Base-by-base conservation (phyloP, 371 early-diverging fungal genomes). In the Mucor racemosus region DNA sequence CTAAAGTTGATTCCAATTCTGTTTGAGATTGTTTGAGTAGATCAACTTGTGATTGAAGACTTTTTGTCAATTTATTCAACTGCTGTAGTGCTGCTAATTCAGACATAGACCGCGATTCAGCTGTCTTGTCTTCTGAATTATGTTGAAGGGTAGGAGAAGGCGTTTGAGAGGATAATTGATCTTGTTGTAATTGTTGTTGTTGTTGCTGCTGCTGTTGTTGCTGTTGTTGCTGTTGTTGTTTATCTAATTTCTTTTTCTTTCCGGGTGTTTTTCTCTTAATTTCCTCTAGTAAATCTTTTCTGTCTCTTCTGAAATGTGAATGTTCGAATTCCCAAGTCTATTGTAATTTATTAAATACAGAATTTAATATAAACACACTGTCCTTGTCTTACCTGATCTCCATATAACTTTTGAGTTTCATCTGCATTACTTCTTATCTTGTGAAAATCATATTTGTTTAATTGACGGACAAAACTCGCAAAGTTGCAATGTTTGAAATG, bases 391-490 rank as follows among this genome's bases (percentile, higher is more conserved):
- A 88, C 89, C 78, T 87, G 87, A 59, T 90, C 90, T 15, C 90
- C 90, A 66, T 90, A 85, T 5, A 79, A 71, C 60, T 76, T 75
- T 13, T 76, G 79, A 39, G 77, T 74, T 46, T 90, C 88, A n/a
- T 89, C 88, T 7, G 82, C 76, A 44, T 77, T 83, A 31, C 55
- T 71, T 66, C 87, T 70, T 54, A 94, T 85, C 78, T 95, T 96
- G 82, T 95, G 94, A 73, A 98, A 97, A 68, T 92, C 99, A 68
- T 98, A 98, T 80, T 94, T 98, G 81, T 98, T 98, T 6, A 98
- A 84, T 73, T 98, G 99, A 19, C 99, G 88, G 21, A 97, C 94
- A 86, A 98, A 97, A 56, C 92, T 92, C 10, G 94, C 91, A 78
- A 96, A 92, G 74, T 98, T 97, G 75, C 90, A 93, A 79, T 97